Base-by-base conservation (phyloP, 176 grass and related monocot species). In the Aegilops umbellulata region DNA sequence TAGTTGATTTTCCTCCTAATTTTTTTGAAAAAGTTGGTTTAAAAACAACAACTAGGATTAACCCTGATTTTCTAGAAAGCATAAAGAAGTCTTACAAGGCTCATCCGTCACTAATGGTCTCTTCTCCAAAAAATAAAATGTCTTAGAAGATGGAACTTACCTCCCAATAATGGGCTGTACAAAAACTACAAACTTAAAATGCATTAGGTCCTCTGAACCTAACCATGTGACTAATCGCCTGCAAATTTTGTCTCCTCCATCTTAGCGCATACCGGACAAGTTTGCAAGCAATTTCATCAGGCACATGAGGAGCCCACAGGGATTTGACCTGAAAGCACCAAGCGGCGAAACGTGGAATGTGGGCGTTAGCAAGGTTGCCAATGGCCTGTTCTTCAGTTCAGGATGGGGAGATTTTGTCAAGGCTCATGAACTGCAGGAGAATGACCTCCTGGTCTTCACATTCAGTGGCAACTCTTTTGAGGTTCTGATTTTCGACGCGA, bases 371-470 rank as follows among this genome's bases (percentile, higher is more conserved):
- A 87, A 74, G 71, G 42, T 30, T 84, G 68, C 0, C 0, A 36
- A 67, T 30, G 89, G 51, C 46, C 19, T 90, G 4, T 36, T 63
- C 66, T 65, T 95, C 24, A 39, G 1, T 12, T 85, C 68, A 1
- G 93, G 88, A 23, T 95, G 90, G 90, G 74, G 57, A 36, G 79
- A 89, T 77, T 92, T 95, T 82, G 86, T 38, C 53, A 84, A 65
- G 84, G 88, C 61, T 74, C 86, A 95, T 64, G 47, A 71, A 9
- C 2, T 90, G 65, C 69, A 78, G 66, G 79, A 83, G 60, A 88
- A 90, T 44, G 93, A 93, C 25, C 31, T 86, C 22, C 63, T 95
- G 32, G 5, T 95, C 58, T 93, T 92, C 79, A 78, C 65, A 46
- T 93, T 79, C 86, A 70, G n/a, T 3, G 79, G 80, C 34, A 77